Evolutionary conservation across 805 yeast species (phyloP), one percentile per base, ranked within the genome.

Genomic region (Wickerhamomyces alni): DNA sequence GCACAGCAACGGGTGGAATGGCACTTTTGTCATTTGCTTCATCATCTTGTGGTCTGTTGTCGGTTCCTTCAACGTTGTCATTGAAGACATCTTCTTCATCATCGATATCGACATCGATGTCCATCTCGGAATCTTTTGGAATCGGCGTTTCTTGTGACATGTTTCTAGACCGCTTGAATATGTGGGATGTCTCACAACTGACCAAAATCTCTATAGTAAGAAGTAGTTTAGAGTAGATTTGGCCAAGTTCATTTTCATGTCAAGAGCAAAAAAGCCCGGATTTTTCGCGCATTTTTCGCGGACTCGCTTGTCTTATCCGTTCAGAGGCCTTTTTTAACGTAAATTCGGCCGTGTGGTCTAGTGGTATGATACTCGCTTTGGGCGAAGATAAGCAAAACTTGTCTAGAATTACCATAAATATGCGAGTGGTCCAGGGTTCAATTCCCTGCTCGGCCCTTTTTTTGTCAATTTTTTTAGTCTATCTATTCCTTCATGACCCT

Each of bases 301-400:
- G n/a, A n/a, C n/a, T n/a, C n/a, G n/a, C n/a, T n/a, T n/a, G n/a
- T n/a, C n/a, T n/a, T n/a, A n/a, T n/a, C n/a, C n/a, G n/a, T n/a
- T n/a, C n/a, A n/a, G n/a, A 21, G 9, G 24, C 6, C n/a, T 8
- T 26, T 26, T 13, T 10, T 26, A 10, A 9, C 12, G 15, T 5
- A 13, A 26, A 5, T 17, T 17, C 33, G 59, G 59, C 59, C 55
- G 57, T 35, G 53, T 54, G 59, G 59, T 54, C 59, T 54, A 54
- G 59, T 54, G 55, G 59, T 54, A 54, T 54, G 59, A 54, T 54
- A 50, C 59, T 54, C 59, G 59, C 59, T 54, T 54, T 54, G 59
- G 59, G 59, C 51, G 54, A 50, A 48, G 47, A 41, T 30, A 27
- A 40, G 50, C 42, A 26, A 30, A 38, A 46, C 44, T 33, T 37